These are phyloP conservation scores for Salix dunnii DNA, from an alignment of 345 rosid genomes.

Conservation along the genomic window DNA sequence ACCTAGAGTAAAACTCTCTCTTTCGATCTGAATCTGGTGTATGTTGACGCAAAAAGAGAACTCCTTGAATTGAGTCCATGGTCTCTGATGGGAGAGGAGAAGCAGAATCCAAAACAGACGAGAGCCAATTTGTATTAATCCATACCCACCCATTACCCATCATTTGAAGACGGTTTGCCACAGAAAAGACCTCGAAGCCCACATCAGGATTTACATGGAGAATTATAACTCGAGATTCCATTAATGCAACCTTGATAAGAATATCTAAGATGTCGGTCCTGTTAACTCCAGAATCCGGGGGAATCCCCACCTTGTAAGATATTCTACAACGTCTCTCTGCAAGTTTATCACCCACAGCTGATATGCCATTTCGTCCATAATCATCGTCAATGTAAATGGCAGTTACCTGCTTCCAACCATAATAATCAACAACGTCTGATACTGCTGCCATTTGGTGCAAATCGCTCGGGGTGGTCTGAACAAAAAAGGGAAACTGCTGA, in stretches of 20 bases:
- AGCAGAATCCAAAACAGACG: conserved; percentile 55
- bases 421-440: conserved; percentile 61
- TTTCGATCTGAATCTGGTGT: conserved; percentile 63
- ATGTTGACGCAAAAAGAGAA: conserved; percentile 73
- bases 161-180: conserved; percentile 77
- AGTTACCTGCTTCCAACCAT: conserved; percentile 79
- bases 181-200: conserved; percentile 58
- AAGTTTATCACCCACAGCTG: conserved; percentile 75
- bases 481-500: conserved; percentile 78
- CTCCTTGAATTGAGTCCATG: conserved; percentile 78
- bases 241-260: conserved; percentile 69
- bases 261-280: conserved; percentile 51
- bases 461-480: conserved; percentile 78
- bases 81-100: conserved; percentile 54
- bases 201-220: conserved; percentile 52
- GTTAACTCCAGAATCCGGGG: conserved; percentile 35
- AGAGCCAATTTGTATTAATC: conserved; percentile 93
- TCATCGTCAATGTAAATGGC: conserved; percentile 83
- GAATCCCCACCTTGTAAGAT: conserved; percentile 64
- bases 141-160: conserved; percentile 91
- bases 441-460: conserved; percentile 77
- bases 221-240: conserved; percentile 76
- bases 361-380: conserved; percentile 72
- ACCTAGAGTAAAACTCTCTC: conserved; percentile 54
- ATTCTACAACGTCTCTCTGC: conserved; percentile 63